These are phyloP conservation scores for Curvularia spicifera DNA, from an alignment of 2,329 filamentous ascomycete species.

Conservation along the genomic window DNA sequence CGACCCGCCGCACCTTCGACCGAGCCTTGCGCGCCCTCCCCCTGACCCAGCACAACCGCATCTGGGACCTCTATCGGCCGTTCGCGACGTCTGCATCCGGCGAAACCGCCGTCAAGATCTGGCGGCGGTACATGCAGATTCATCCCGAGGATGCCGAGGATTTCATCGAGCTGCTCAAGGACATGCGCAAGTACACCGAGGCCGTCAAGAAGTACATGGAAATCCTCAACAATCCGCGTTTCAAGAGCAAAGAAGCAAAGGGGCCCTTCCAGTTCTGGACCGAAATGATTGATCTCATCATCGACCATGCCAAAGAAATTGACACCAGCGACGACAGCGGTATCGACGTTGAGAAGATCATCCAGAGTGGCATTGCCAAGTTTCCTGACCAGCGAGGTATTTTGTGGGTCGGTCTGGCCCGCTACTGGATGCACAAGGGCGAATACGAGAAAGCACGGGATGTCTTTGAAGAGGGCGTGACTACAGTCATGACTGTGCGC, in stretches of 20 bases:
- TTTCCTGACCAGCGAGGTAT: slow-evolving; percentile 95
- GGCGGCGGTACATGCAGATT: slow-evolving; percentile 95
- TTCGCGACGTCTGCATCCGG: slow-evolving; percentile 93
- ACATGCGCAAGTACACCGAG: slow-evolving; percentile 85
- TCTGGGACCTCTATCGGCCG: slow-evolving; percentile 89
- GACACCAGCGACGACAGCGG: slow-evolving; percentile 80
- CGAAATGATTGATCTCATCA: slow-evolving; percentile 94
- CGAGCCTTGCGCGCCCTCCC: slow-evolving; percentile 88
- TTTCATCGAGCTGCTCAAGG: slow-evolving; percentile 86
- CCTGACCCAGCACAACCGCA: slow-evolving; percentile 91
- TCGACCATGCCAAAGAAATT: slow-evolving; percentile 86
- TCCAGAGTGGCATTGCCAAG: slow-evolving; percentile 86
- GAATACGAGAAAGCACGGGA: slow-evolving; percentile 93
- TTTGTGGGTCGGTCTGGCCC: slow-evolving; percentile 91
- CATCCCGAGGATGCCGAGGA: slow-evolving; percentile 95
- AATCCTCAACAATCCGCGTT: slow-evolving; percentile 86
- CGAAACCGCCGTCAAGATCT: slow-evolving; percentile 88
- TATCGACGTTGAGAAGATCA: slow-evolving; percentile 89
- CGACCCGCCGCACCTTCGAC: slow-evolving; percentile 87
- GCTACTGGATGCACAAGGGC: slow-evolving; percentile 93
- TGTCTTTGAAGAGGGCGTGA: slow-evolving; percentile 94
- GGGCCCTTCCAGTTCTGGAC: slow-evolving; percentile 97
- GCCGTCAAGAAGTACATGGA: slow-evolving; percentile 91
- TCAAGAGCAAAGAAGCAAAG: slow-evolving; percentile 91
- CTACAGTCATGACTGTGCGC: slow-evolving; percentile 97